Evolutionary conservation across 164 flowering plant genomes (phyloP).

Genomic region (Protea cynaroides): DNA sequence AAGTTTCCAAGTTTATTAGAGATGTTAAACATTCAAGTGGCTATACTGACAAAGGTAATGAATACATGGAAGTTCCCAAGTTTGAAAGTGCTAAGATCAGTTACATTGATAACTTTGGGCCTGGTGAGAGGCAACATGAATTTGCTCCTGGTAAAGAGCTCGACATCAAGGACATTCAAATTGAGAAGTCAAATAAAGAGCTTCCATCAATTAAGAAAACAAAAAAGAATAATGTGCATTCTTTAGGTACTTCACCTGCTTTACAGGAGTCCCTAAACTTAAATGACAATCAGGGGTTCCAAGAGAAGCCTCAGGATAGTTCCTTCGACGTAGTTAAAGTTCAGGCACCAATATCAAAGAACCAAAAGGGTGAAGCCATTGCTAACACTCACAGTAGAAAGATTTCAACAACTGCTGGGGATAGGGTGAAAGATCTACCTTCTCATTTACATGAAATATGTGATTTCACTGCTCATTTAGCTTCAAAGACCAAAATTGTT

Average conservation of each 20-base stretch:
- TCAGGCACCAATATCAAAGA: conserved; percentile 14
- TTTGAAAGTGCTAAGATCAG: conserved; percentile 19
- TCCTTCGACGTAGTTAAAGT: conserved; percentile 5
- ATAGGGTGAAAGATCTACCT: conserved; percentile 5
- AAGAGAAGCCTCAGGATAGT: conserved; percentile 11
- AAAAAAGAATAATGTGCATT: conserved; percentile 17
- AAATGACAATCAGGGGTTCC: conserved; percentile 16
- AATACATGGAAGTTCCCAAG: conserved; percentile 9
- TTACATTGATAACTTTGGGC: conserved; percentile 28
- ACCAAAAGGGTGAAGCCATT: conserved; percentile 5
- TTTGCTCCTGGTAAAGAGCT: conserved; percentile 14
- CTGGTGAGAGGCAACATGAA: conserved; percentile 15
- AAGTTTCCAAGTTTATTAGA: too few relatives aligned
- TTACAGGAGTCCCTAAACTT: conserved; percentile 14
- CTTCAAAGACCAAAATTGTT: conserved; percentile 8
- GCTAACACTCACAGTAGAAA: conserved; percentile 7
- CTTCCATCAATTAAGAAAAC: conserved; percentile 18
- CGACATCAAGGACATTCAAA: conserved; percentile 10
- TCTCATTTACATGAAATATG: conserved; percentile 8
- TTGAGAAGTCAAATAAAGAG: conserved; percentile 14
- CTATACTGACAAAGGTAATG: conserved; percentile 9
- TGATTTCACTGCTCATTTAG: conserved; percentile 4
- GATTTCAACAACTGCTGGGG: conserved; percentile 12
- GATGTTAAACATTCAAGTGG: conserved; percentile 5
- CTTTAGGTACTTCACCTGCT: conserved; percentile 14